Evolutionary conservation across 495 filamentous ascomycete species (phyloP).

Genomic region (Saxophila tyrrhenica): DNA sequence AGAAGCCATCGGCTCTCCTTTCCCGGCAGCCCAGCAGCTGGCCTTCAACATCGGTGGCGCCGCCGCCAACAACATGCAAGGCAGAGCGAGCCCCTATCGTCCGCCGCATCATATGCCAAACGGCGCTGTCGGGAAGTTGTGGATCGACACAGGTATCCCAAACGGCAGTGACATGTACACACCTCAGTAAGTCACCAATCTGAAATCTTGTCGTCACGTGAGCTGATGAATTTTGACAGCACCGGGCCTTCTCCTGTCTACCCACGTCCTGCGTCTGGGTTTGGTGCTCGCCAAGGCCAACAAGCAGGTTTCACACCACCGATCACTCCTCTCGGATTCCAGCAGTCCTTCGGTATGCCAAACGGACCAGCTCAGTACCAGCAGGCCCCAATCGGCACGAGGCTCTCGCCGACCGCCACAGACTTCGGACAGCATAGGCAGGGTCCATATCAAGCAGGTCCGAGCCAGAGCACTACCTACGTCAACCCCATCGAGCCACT

Average conservation of each 20-base stretch:
- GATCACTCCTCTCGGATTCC: constrained; percentile 17
- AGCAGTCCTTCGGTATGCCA: background rate
- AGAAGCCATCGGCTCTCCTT: constrained; percentile 54
- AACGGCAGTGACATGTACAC: constrained; percentile 43
- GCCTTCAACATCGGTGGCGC: constrained; percentile 12
- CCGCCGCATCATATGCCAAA: background rate
- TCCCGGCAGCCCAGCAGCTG: constrained; percentile 19
- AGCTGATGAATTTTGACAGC: background rate
- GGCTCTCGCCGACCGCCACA: constrained; percentile 71
- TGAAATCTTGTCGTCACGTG: background rate
- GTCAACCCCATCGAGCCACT: constrained; percentile 83
- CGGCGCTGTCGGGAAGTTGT: constrained; percentile 27
- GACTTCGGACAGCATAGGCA: constrained; percentile 52
- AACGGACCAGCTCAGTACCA: background rate
- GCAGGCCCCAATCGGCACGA: constrained; percentile 53
- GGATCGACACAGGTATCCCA: constrained; percentile 50
- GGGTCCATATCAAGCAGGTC: constrained; percentile 8
- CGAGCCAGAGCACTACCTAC: constrained; percentile 39
- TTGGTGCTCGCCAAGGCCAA: constrained; percentile 25
- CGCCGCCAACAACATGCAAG: background rate
- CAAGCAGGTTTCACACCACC: constrained; percentile 27
- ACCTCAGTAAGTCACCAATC: background rate
- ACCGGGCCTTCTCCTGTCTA: constrained; percentile 7
- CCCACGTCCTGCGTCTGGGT: constrained; percentile 16
- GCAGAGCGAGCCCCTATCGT: background rate